These are phyloP conservation scores for Trypanosoma vivax DNA, from an alignment of 208 protist genomes.

Conservation along the genomic window DNA sequence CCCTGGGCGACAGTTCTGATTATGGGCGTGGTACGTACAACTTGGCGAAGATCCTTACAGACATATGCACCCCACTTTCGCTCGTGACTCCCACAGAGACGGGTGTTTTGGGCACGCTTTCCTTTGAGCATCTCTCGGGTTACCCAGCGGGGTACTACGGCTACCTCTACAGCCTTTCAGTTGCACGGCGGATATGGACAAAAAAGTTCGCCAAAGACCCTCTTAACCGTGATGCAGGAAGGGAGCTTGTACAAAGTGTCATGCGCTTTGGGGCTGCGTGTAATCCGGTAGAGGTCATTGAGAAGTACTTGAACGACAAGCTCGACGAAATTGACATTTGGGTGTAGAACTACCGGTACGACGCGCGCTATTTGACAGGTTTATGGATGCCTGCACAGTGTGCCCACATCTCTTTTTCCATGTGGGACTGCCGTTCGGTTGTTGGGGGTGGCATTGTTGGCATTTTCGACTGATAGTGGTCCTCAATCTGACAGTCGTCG, in stretches of 20 bases:
- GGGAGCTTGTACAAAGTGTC: conserved; percentile 78
- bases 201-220: conserved; percentile 86
- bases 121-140: conserved; percentile 85
- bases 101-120: conserved; percentile 68
- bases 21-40: conserved; percentile 74
- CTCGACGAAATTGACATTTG: conserved; percentile 84
- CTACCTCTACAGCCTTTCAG: conserved; percentile 88
- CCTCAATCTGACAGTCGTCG: no score
- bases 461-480: no score
- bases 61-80: conserved; percentile 73
- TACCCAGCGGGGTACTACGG: conserved; percentile 91
- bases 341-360: no score
- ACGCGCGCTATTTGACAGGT: not conserved
- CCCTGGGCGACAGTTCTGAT: conserved; percentile 65
- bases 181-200: conserved; percentile 84
- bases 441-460: no score
- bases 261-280: conserved; percentile 83
- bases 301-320: conserved; percentile 77
- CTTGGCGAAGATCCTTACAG: conserved; percentile 70
- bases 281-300: conserved; percentile 68
- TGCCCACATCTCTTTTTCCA: no score
- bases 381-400: not conserved
- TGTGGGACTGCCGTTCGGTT: no score
- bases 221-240: conserved; percentile 76
- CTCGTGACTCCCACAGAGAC: conserved; percentile 63